Evolutionary conservation across 2,329 filamentous ascomycete genomes (phyloP), one percentile per base, ranked within the genome.

Genomic region (Hirsutella minnesotensis): DNA sequence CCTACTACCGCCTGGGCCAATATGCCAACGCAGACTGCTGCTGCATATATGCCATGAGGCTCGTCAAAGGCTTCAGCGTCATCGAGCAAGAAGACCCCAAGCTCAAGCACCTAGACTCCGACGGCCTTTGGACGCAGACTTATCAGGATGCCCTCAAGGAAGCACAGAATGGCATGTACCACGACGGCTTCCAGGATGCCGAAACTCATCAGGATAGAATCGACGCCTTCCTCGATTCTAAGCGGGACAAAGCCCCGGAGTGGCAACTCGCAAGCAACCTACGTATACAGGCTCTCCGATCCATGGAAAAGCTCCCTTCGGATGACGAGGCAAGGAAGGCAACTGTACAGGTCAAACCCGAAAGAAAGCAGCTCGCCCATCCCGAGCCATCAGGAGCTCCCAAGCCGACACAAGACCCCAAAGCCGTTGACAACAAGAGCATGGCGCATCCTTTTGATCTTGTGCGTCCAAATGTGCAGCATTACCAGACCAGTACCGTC

Each of bases 11-110:
- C 39, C 67, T 88, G 34, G 77, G 75, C 29, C 72, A 77, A 42
- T 86, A 79, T 52, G 87, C 81, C 3, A 83, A 95, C 61, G 82
- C 88, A 1, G 74, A 81, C 45, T 75, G 79, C 51, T 77, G 89
- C 49, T 77, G 89, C 18, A 67, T 69, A 16, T 81, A 77, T 69
- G 64, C 70, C 27, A 66, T 69, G 59, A 52, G 60, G 4, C 38
- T 69, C 7, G 60, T 56, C 22, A 57, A 64, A 46, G 58, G 58
- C 0, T 46, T 49, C 3, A 49, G 55, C 0, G 58, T 58, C 1
- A 30, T 58, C 1, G 60, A 62, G 34, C 59, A 56, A 43, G 44
- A 55, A 24, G 61, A 65, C 7, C 55, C 60, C 0, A 55, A 47
- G 2, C 45, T 47, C 36, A 27, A 47, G n/a, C 42, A 42, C 5